Evolutionary conservation across 1,284 basidiomycete species (phyloP).

Genomic region (Rhodotorula glutinis): DNA sequence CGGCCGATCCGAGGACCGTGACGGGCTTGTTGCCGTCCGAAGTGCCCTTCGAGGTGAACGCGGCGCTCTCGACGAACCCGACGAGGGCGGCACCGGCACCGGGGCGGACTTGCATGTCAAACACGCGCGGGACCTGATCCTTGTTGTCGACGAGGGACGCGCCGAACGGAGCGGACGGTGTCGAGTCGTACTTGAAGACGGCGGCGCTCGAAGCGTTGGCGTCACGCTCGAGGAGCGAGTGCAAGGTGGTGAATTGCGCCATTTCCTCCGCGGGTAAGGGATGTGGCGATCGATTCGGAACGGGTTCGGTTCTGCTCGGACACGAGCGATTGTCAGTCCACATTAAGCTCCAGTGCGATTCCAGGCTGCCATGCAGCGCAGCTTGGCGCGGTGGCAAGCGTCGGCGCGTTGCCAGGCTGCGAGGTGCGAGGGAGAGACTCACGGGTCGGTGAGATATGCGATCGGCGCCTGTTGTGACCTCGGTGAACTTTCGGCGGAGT

Average conservation of each 20-base stretch:
- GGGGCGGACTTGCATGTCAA: slow-evolving; percentile 75
- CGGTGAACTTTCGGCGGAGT: too few relatives aligned
- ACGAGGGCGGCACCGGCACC: slow-evolving; percentile 80
- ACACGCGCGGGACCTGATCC: slow-evolving; percentile 52
- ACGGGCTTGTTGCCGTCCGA: slow-evolving; percentile 47
- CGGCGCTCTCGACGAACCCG: slow-evolving; percentile 59
- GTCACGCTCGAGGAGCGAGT: slow-evolving; percentile 31
- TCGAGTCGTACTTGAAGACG: slow-evolving; percentile 75
- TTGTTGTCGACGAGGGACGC: slow-evolving; percentile 50
- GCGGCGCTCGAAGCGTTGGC: slow-evolving; percentile 39
- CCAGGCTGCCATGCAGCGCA: too few relatives aligned
- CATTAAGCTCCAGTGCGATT: too few relatives aligned
- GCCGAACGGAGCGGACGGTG: slow-evolving; percentile 73
- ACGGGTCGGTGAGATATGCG: too few relatives aligned
- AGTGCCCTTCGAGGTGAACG: slow-evolving; percentile 57
- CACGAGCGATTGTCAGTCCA: too few relatives aligned
- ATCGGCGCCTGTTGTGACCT: too few relatives aligned
- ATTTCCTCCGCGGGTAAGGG: too few relatives aligned
- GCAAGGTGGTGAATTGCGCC: slow-evolving; percentile 8
- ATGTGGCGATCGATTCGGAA: background rate
- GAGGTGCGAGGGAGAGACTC: too few relatives aligned
- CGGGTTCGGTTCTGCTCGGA: too few relatives aligned
- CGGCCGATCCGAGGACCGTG: slow-evolving; percentile 49
- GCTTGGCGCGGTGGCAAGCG: too few relatives aligned
- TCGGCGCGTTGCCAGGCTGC: too few relatives aligned